Evolutionary conservation across 371 early-diverging fungal genomes (phyloP).

Genomic region (Chytridium lagenaria): DNA sequence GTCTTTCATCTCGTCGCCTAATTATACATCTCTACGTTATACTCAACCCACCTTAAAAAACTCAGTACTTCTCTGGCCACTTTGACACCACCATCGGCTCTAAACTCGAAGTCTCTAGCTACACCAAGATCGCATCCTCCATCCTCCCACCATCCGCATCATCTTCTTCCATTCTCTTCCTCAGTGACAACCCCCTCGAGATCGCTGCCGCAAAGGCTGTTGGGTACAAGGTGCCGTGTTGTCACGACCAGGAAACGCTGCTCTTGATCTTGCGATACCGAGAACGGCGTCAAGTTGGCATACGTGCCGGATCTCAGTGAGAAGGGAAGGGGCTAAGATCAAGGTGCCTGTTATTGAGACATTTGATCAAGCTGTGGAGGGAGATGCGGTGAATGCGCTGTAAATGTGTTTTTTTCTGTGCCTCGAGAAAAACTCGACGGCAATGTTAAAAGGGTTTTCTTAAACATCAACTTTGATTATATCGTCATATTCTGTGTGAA

Average conservation of each 20-base stretch:
- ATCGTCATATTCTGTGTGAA: too few species aligned
- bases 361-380: background rate
- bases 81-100: conserved; percentile 88
- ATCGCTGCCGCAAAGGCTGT: conserved; percentile 77
- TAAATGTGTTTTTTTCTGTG: background rate
- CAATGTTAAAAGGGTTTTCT: too few species aligned
- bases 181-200: conserved; percentile 85
- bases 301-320: background rate
- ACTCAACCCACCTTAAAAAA: too few species aligned
- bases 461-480: too few species aligned
- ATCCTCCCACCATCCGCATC: conserved; percentile 59
- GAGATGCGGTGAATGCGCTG: background rate
- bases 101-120: conserved; percentile 74
- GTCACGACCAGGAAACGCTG: conserved; percentile 82
- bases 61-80: conserved; percentile 79
- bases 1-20: background rate
- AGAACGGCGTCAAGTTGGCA: conserved; percentile 4
- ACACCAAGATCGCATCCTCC: conserved; percentile 72
- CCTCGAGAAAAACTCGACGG: too few species aligned
- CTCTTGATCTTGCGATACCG: too few species aligned
- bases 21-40: too few species aligned
- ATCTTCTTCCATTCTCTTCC: conserved; percentile 73
- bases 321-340: background rate
- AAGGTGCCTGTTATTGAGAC: background rate
- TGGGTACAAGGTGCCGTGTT: conserved; percentile 75